These are phyloP conservation scores for Pharnaceum exiguum DNA, from an alignment of 148 eudicot genomes.

Conservation along the genomic window DNA sequence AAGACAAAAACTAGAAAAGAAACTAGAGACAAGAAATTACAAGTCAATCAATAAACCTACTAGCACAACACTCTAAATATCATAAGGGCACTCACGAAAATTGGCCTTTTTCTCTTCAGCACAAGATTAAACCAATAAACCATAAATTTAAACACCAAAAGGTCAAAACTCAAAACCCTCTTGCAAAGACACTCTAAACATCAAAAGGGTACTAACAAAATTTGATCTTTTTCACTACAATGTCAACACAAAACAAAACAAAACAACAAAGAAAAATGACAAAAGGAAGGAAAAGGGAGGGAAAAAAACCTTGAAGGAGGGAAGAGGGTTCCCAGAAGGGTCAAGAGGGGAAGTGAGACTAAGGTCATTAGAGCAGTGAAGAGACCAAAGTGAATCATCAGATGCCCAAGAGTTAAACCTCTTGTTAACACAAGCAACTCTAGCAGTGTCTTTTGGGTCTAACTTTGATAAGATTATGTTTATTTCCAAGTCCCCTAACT, in stretches of 20 bases:
- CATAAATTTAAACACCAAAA: neutral
- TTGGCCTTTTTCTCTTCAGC: too few relatives aligned
- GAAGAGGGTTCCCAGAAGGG: conserved; percentile 45
- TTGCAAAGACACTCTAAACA: neutral
- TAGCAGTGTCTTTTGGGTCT: conserved; percentile 46
- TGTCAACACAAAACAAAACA: too few relatives aligned
- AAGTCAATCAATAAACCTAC: too few relatives aligned
- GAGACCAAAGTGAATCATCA: conserved; percentile 64
- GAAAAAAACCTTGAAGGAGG: conserved; percentile 54
- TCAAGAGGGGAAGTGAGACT: conserved; percentile 49
- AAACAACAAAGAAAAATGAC: neutral
- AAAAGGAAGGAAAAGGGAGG: conserved; percentile 3
- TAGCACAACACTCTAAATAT: neutral
- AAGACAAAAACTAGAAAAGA: too few relatives aligned
- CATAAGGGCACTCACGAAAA: neutral
- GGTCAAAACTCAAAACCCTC: neutral
- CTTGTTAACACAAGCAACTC: conserved; percentile 38
- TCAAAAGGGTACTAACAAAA: neutral
- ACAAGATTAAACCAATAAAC: too few relatives aligned
- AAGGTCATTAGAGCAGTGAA: conserved; percentile 48
- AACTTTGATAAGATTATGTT: conserved; percentile 53
- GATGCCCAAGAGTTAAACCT: conserved; percentile 46
- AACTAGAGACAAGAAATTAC: too few relatives aligned
- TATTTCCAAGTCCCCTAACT: conserved; percentile 45
- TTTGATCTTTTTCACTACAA: too few relatives aligned